phyloP scores from a whole-genome alignment of 2,329 filamentous ascomycete genomes.

The Clonostachys sp. region DNA sequence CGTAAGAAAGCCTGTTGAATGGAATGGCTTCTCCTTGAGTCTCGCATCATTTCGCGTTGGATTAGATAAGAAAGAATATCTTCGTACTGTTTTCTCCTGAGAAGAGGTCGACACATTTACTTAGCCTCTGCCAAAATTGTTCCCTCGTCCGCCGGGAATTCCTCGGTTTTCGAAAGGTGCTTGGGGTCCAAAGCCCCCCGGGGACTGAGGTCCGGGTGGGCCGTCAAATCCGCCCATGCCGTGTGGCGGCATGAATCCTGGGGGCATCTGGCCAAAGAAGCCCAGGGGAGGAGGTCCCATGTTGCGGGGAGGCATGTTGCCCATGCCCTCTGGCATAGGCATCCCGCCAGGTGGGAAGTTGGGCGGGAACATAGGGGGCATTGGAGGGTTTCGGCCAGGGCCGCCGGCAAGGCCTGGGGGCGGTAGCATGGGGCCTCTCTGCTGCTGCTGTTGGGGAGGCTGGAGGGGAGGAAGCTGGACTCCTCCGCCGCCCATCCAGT shows the following conservation, averaged over 20 bases:
- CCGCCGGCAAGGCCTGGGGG: constrained; percentile 49
- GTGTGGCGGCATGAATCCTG: constrained; percentile 49
- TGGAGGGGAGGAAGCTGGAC: constrained; percentile 29
- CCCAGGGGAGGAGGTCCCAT: constrained; percentile 54
- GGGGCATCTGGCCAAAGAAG: constrained; percentile 46
- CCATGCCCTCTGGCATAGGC: constrained; percentile 41
- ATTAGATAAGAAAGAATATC: too few relatives aligned
- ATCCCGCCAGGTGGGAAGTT: constrained; percentile 50
- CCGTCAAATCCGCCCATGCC: constrained; percentile 54
- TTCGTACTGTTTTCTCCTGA: too few relatives aligned
- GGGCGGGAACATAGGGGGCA: constrained; percentile 57
- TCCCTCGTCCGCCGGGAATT: constrained; percentile 37
- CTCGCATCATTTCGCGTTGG: too few relatives aligned
- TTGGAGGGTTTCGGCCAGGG: constrained; percentile 35
- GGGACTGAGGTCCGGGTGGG: constrained; percentile 17
- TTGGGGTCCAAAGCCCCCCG: constrained; percentile 26
- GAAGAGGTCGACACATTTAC: too few relatives aligned
- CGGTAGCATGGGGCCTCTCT: constrained; percentile 49
- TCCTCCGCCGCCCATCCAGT: constrained; percentile 42
- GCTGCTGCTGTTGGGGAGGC: constrained; percentile 18
- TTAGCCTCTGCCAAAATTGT: constrained; percentile 19
- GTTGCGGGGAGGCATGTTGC: constrained; percentile 45
- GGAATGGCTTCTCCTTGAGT: too few relatives aligned
- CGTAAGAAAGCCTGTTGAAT: too few relatives aligned
- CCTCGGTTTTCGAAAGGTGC: constrained; percentile 48